Conservation (phyloP, 1,284 basidiomycete genomes). For the Pseudozyma sp. region DNA sequence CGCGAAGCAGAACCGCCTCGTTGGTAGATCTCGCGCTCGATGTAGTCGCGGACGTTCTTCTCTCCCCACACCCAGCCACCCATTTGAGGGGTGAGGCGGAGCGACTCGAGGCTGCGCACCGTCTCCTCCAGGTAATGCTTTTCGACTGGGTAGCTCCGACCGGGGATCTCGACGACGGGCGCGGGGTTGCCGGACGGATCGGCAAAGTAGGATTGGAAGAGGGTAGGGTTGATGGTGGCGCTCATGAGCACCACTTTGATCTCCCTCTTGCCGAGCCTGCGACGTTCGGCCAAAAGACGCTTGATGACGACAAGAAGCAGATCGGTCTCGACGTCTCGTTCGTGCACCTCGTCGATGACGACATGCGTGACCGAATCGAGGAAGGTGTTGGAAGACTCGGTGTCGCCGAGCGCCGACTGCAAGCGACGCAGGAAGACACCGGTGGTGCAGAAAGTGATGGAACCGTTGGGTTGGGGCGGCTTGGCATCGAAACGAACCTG, state of each 20-base stretch:
- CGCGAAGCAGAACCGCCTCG: slow-evolving; percentile 32
- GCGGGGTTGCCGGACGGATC: slow-evolving; percentile 74
- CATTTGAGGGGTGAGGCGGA: slow-evolving; percentile 59
- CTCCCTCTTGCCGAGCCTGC: slow-evolving; percentile 77
- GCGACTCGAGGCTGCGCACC: slow-evolving; percentile 68
- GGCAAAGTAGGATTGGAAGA: slow-evolving; percentile 89
- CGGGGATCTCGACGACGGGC: slow-evolving; percentile 86
- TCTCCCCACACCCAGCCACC: slow-evolving; percentile 80
- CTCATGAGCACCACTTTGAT: slow-evolving; percentile 95
- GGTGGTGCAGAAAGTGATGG: slow-evolving; percentile 91
- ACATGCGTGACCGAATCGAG: slow-evolving; percentile 90
- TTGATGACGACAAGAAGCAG: slow-evolving; percentile 90
- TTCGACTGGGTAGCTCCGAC: slow-evolving; percentile 88
- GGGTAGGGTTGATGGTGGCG: slow-evolving; percentile 88
- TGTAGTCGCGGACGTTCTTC: slow-evolving; percentile 81
- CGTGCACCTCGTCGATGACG: slow-evolving; percentile 95
- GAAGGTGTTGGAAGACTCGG: slow-evolving; percentile 60
- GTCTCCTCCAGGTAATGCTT: slow-evolving; percentile 87
- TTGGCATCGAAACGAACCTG: slow-evolving; percentile 91
- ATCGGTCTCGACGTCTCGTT: slow-evolving; percentile 94
- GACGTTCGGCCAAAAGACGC: slow-evolving; percentile 81
- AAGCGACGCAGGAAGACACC: slow-evolving; percentile 89
- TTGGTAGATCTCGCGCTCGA: slow-evolving; percentile 75
- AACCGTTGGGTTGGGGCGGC: slow-evolving; percentile 82
- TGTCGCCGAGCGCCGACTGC: slow-evolving; percentile 77